Evolutionary conservation across 2,329 filamentous ascomycete species (phyloP).

Genomic region (Pseudocercospora crystallina): DNA sequence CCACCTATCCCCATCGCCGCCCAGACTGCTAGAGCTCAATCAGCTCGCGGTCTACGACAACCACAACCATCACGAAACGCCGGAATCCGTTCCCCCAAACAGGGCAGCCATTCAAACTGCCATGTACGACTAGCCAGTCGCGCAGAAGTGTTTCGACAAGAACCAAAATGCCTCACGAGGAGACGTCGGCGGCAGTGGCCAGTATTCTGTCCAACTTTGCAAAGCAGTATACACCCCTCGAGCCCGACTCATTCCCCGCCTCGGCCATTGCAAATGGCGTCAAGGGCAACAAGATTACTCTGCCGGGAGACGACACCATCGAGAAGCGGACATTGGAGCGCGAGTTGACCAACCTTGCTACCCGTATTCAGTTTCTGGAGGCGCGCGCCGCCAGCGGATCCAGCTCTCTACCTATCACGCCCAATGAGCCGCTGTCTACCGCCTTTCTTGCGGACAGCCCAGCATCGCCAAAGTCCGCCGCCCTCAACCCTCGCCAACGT

Average conservation of each 20-base stretch:
- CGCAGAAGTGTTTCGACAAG: constrained; percentile 3
- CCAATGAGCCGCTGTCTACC: constrained; percentile 63
- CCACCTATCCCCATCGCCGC: constrained; percentile 2
- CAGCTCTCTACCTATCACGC: constrained; percentile 69
- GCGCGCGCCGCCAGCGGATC: constrained; percentile 60
- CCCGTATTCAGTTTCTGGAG: constrained; percentile 80
- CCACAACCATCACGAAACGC: background rate
- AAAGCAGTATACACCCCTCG: constrained; percentile 45
- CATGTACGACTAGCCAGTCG: constrained; percentile 18
- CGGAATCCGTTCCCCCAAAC: constrained; percentile 12
- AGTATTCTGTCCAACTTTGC: constrained; percentile 50
- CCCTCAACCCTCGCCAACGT: constrained; percentile 30
- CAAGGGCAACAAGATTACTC: constrained; percentile 57
- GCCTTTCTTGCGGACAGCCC: constrained; percentile 59
- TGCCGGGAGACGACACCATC: constrained; percentile 73
- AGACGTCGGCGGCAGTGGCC: constrained; percentile 36
- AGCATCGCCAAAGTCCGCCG: constrained; percentile 32
- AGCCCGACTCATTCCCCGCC: constrained; percentile 46
- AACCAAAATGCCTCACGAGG: constrained; percentile 31
- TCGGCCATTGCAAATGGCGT: constrained; percentile 52
- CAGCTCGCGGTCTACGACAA: constrained; percentile 17
- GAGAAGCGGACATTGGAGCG: constrained; percentile 78
- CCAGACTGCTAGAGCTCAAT: constrained; percentile 16
- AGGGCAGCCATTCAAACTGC: constrained; percentile 17
- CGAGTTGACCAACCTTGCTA: constrained; percentile 76